Conservation (phyloP, 306 rosid species). For the Trichosanthes truncata region DNA sequence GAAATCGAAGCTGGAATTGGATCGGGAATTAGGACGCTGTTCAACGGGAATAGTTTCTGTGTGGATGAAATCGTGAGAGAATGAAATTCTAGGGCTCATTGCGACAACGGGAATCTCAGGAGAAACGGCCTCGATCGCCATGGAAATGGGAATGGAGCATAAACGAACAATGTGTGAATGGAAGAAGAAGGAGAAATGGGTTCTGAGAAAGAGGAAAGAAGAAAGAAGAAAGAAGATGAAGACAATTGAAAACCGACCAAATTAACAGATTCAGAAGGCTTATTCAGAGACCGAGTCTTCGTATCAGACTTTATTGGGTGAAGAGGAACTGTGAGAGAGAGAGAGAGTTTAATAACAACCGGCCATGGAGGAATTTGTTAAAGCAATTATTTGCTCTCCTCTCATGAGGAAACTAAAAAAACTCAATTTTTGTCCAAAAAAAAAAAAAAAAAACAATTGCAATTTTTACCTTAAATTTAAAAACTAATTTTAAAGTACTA, state of each 20-base stretch:
- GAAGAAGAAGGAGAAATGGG: not conserved
- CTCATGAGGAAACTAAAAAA: too few relatives aligned
- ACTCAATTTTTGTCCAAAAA: too few relatives aligned
- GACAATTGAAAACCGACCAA: not conserved
- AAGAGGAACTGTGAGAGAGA: not conserved
- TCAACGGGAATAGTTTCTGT: constrained; percentile 50
- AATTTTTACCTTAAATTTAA: too few relatives aligned
- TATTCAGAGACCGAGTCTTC: not conserved
- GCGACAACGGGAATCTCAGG: constrained; percentile 39
- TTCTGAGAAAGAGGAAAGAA: not conserved
- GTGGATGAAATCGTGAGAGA: constrained; percentile 67
- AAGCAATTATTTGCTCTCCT: not conserved
- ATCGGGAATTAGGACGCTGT: constrained; percentile 45
- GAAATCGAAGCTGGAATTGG: constrained; percentile 58
- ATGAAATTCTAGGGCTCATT: constrained; percentile 71
- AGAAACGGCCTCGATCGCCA: constrained; percentile 47
- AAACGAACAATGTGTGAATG: not conserved
- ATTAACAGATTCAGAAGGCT: not conserved
- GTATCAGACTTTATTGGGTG: not conserved
- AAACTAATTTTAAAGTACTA: too few relatives aligned
- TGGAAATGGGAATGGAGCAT: constrained; percentile 8
- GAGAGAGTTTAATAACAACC: not conserved
- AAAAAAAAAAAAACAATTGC: too few relatives aligned
- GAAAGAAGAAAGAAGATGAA: not conserved
- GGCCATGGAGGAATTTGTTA: not conserved